Conservation (phyloP, 2,329 filamentous ascomycete species). For the Scedosporium aurantiacum region DNA sequence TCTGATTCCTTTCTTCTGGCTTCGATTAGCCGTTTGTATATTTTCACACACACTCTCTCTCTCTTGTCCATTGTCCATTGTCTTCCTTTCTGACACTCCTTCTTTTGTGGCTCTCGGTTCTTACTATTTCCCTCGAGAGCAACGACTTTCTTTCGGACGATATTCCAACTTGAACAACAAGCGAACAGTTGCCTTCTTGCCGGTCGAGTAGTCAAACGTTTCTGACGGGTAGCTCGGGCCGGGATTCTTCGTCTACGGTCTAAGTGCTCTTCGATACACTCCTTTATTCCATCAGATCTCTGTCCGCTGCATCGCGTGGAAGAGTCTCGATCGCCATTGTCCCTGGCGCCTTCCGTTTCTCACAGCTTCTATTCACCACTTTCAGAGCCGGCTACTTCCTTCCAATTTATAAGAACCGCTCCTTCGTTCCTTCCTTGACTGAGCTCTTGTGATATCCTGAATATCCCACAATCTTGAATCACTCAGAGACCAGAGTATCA, state of each 20-base stretch:
- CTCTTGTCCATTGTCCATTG: background rate
- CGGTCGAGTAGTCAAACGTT: conserved; percentile 1
- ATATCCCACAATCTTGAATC: too few relatives aligned
- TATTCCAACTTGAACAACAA: background rate
- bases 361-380: background rate
- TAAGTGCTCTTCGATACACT: background rate
- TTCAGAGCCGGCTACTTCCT: background rate
- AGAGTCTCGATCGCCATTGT: background rate
- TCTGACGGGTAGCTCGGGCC: background rate
- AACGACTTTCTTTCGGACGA: too few relatives aligned
- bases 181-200: background rate
- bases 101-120: too few relatives aligned
- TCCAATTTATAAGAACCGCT: background rate
- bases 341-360: background rate
- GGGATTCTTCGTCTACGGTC: background rate
- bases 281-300: background rate
- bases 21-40: background rate
- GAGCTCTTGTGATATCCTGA: background rate
- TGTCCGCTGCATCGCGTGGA: background rate
- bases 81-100: background rate
- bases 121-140: too few relatives aligned
- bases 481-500: too few relatives aligned
- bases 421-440: background rate
- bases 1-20: background rate
- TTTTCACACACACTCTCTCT: too few relatives aligned